phyloP scores from a whole-genome alignment of 2,329 filamentous ascomycete species.

The Fusarium tupiense region DNA sequence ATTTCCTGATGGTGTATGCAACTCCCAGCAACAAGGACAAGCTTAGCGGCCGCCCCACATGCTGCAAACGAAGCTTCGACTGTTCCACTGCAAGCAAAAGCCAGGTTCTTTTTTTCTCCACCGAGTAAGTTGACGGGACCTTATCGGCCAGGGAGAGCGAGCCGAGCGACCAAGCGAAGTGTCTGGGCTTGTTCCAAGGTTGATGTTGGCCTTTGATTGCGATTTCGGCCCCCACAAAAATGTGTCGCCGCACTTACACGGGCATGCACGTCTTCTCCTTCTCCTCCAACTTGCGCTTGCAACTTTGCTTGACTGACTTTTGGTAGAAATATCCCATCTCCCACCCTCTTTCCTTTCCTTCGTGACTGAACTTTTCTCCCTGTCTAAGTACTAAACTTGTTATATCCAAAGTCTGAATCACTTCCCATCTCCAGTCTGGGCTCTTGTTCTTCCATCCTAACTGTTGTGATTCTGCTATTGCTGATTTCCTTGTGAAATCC shows the following conservation, averaged over 20 bases:
- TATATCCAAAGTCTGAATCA: conserved; percentile 6
- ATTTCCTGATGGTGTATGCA: conserved; percentile 34
- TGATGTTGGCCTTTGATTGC: conserved; percentile 9
- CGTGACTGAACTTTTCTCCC: conserved; percentile 1
- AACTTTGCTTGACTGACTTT: neutral
- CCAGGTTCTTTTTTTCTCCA: conserved; percentile 11
- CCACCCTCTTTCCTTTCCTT: conserved; percentile 32
- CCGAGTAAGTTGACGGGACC: conserved; percentile 12
- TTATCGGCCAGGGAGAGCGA: conserved; percentile 31
- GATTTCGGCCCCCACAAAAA: conserved; percentile 32
- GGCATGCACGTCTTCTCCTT: neutral
- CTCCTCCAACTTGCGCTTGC: neutral
- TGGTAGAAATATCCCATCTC: conserved; percentile 42
- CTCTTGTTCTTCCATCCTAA: conserved; percentile 7
- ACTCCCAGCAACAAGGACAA: conserved; percentile 24
- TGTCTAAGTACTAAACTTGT: conserved; percentile 13
- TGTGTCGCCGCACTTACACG: conserved; percentile 38
- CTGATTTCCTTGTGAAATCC: conserved; percentile 24
- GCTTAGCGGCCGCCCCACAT: conserved; percentile 36
- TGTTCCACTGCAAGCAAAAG: conserved; percentile 8
- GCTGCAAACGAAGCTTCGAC: conserved; percentile 39
- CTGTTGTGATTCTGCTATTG: conserved; percentile 19
- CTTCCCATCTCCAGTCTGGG: neutral
- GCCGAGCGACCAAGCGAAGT: neutral
- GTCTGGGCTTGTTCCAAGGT: conserved; percentile 18